phyloP scores from a whole-genome alignment of 345 rosid genomes.

The Aquilaria yunnanensis region DNA sequence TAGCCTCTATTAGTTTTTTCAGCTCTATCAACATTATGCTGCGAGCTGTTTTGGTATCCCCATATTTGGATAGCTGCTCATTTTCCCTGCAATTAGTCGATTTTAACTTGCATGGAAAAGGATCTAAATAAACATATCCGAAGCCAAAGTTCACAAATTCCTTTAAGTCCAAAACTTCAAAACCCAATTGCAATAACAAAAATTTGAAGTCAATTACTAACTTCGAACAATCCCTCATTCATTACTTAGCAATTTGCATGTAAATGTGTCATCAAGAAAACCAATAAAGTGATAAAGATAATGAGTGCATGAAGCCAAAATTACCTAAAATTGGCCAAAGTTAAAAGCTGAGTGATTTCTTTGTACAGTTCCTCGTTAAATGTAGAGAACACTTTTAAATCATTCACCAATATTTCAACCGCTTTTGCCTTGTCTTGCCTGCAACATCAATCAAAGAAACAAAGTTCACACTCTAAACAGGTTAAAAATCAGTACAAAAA shows the following conservation, averaged over 20 bases:
- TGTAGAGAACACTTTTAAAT: constrained; percentile 64
- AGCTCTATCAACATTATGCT: constrained; percentile 64
- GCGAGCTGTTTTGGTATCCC: constrained; percentile 66
- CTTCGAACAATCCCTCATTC: too few species aligned
- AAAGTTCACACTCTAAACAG: not conserved
- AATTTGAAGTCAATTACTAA: not conserved
- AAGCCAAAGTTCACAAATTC: not conserved
- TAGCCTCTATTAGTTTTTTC: constrained; percentile 68
- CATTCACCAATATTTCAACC: constrained; percentile 61
- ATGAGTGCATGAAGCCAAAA: not conserved
- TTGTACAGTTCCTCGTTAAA: constrained; percentile 71
- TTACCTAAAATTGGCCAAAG: constrained; percentile 66
- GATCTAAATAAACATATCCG: constrained; percentile 4
- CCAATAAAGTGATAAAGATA: not conserved
- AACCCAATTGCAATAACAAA: not conserved
- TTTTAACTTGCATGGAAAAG: not conserved
- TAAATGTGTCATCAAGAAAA: not conserved
- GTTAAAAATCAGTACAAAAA: not conserved
- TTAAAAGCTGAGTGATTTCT: constrained; percentile 73
- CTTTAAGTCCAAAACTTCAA: not conserved
- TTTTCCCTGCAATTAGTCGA: constrained; percentile 43
- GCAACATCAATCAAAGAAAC: constrained; percentile 10
- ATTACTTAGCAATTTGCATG: too few species aligned
- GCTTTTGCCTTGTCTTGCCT: constrained; percentile 81
- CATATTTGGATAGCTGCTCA: constrained; percentile 68